Evolutionary conservation across 106 monocot genomes (phyloP), one percentile per base, ranked within the genome.

Genomic region (Dendrobium nobile): DNA sequence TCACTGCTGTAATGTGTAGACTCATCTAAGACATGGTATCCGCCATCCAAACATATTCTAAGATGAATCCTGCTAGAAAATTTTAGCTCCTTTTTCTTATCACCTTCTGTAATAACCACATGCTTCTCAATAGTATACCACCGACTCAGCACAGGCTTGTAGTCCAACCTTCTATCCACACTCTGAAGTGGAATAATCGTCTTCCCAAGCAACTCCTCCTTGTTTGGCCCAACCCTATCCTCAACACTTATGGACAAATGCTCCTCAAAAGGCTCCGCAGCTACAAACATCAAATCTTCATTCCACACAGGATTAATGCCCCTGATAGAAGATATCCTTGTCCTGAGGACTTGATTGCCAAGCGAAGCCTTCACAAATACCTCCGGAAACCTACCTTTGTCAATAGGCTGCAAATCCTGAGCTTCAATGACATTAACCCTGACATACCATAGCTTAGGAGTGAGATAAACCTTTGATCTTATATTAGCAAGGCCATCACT

Each of bases 251-350:
- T 45, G 43, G 88, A 77, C 83, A 90, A 47, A 22, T 85, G 84
- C 77, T 92, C 92, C 80, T 92, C 92, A 70, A 92, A 92, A 9
- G 92, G 90, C 59, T 92, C 92, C 0, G 92, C 92, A 43, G 82
- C 92, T 22, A 89, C 92, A 54, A 92, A 92, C 79, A 92, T 84
- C 78, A 92, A 58, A 77, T 92, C 92, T 77, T 92, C 89, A 56
- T 92, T 92, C 92, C 92, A 92, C 80, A 82, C 54, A 1, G 88
- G 87, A 64, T 79, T 88, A n/a, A 64, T 40, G 33, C 51, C 44
- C 56, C 84, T 61, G 24, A 47, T 22, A 20, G 58, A 22, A 75
- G 85, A 82, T 40, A 79, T 54, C 82, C 76, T 77, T 22, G 88
- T 88, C 67, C 77, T 82, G 56, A 88, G 82, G 18, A 67, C 72